Percentiles rank a stretch among this genome's conserved stretches.
Evolutionary conservation across 768 basidiomycete species (phyloP).

Genomic region (Mycena galericulata): DNA sequence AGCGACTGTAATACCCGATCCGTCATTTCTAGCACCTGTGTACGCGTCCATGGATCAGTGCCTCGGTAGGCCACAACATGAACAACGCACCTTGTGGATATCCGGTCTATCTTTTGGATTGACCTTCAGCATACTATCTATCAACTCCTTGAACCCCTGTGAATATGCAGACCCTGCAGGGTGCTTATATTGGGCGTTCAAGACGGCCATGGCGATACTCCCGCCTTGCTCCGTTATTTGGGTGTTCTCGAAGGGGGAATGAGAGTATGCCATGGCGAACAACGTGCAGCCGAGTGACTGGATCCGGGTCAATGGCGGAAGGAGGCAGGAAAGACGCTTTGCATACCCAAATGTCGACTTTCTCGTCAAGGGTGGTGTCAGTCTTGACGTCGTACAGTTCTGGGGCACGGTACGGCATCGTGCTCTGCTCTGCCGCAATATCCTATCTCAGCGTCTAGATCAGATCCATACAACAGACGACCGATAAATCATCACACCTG

Average conservation of each 20-base stretch:
- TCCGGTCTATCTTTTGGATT: conserved; percentile 87
- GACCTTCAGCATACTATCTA: conserved; percentile 87
- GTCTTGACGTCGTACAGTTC: conserved; percentile 99
- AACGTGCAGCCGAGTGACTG: conserved; percentile 97
- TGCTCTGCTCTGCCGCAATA: conserved; percentile 96
- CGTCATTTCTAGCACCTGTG: conserved; percentile 75
- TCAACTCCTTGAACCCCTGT: conserved; percentile 82
- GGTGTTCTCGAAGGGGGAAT: conserved; percentile 95
- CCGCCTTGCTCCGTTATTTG: conserved; percentile 95
- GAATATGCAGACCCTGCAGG: conserved; percentile 84
- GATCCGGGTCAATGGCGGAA: conserved; percentile 1
- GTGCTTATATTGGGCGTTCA: conserved; percentile 93
- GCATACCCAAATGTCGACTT: conserved; percentile 95
- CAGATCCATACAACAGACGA: conserved; percentile 10
- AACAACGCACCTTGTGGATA: conserved; percentile 77
- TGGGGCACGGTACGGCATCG: conserved; percentile 98
- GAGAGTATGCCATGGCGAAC: conserved; percentile 93
- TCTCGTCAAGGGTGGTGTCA: conserved; percentile 87
- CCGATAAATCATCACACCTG: conserved; percentile 63
- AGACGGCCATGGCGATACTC: conserved; percentile 97
- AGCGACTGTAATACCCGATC: conserved; percentile 73
- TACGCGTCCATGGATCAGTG: conserved; percentile 7
- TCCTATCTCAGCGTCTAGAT: conserved; percentile 64
- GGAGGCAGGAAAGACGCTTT: not conserved
- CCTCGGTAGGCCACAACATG: not conserved